Conservation (phyloP, 345 rosid genomes). For the Syzygium jambos region DNA sequence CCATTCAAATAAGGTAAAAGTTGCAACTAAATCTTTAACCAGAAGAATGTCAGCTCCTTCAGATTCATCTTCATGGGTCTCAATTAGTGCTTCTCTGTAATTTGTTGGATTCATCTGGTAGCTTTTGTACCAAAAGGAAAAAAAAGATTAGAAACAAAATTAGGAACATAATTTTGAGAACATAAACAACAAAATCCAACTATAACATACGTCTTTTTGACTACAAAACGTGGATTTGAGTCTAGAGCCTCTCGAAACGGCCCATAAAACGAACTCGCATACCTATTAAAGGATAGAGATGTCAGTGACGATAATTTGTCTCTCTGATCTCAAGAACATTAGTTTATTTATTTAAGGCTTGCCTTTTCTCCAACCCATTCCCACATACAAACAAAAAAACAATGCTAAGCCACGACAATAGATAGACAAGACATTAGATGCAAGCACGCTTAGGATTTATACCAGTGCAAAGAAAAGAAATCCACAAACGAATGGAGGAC, state of each 20-base stretch:
- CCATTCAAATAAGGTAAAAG: neutral
- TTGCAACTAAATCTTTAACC: slow-evolving; percentile 34
- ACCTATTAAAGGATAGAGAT: slow-evolving; percentile 30
- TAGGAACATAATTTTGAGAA: neutral
- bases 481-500: neutral
- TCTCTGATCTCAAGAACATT: neutral
- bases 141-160: slow-evolving; percentile 1
- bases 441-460: neutral
- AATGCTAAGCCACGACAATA: neutral
- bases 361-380: neutral
- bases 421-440: neutral
- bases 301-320: neutral
- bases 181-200: neutral
- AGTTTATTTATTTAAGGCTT: neutral
- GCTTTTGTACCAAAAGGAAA: slow-evolving; percentile 39
- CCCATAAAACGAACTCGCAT: slow-evolving; percentile 94
- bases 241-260: slow-evolving; percentile 94
- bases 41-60: slow-evolving; percentile 98
- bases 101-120: slow-evolving; percentile 99
- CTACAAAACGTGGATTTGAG: slow-evolving; percentile 93
- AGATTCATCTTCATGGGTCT: slow-evolving; percentile 74
- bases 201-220: slow-evolving; percentile 69
- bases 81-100: slow-evolving; percentile 83
- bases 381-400: neutral
- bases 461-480: neutral